Evolutionary conservation across 148 eudicot genomes (phyloP), one percentile per base, ranked within the genome.

Genomic region (Chenopodium album): DNA sequence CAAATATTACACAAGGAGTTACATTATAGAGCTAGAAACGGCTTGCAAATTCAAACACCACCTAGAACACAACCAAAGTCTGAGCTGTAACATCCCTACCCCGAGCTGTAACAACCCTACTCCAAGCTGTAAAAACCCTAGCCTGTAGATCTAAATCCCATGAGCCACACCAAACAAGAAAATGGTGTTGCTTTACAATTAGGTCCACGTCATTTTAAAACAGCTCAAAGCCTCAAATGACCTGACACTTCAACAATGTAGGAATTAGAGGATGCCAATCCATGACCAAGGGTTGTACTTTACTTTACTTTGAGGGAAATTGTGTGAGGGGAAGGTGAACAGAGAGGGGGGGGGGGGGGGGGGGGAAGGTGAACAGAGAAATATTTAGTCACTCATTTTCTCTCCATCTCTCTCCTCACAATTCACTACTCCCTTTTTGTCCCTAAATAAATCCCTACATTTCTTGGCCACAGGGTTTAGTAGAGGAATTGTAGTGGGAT

Each of bases 1-100:
- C n/a, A 70, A 75, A 67, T n/a, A 75, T 19, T 20, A 79, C 72
- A 47, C 69, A 68, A 7, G 71, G 26, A 69, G 47, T 29, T 26
- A 80, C 77, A 70, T 47, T 29, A 76, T 71, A 59, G 52, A 76
- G n/a, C 28, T 73, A 20, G 41, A 83, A 28, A 48, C 34, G 75
- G 65, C 63, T 46, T 52, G 52, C n/a, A 37, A 65, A 82, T 37
- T 44, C 64, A 64, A 22, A 16, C 12, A 29, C 41, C 74, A 78
- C 26, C 71, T 29, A 23, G 22, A 47, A 71, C 48, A 26, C 16
- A 44, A 82, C 48, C 62, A 71, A 63, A 70, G 23, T 71, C 75
- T 1, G 17, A 70, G 69, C 56, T 20, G 47, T 44, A 63, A 37
- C 63, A 59, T 28, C 29, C 29, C 29, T 28, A 28, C 32, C 63